Base-by-base conservation (phyloP, 1,284 basidiomycete genomes). In the Pholiota adiposa region DNA sequence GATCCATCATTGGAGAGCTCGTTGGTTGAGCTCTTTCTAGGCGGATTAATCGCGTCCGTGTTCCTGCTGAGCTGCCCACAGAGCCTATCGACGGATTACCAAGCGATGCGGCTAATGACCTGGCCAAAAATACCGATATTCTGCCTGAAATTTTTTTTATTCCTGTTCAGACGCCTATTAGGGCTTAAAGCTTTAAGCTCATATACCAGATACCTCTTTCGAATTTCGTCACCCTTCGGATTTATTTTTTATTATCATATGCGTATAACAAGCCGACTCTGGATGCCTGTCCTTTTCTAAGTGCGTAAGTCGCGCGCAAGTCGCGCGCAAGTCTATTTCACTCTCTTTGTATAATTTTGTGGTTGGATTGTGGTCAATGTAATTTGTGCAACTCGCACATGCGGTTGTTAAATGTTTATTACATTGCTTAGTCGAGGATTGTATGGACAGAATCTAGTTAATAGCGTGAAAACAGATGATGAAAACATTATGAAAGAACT, bases 11-110 rank as follows among this genome's bases (percentile, higher is more conserved):
- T 83, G 51, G 81, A 87, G 68, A 67, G 68, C 18, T 72, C 77
- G 8, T 63, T 87, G 4, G 77, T 86, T 16, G 85, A 84, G 61
- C 64, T 85, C 29, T 75, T 87, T 53, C 77, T 87, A 40, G 79
- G 83, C 50, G 79, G 76, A 31, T 73, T 72, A 25, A 51, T 60
- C 23, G 34, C 59, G 23, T 61, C 62, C 52, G 66, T 19, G 25
- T 43, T 16, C n/a, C 56, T 23, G 41, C 58, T 29, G 50, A 61
- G 36, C 40, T 51, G 27, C 29, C 46, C n/a, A 50, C 43, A 25
- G 27, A 11, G 23, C 56, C 33, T 14, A 19, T 50, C 44, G 63
- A 66, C 44, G 61, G 58, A 19, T 34, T 63, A 27, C 59, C 59
- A 29, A 54, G 48, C 52, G 43, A 59, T 51, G 43, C 33, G 14